phyloP scores from a whole-genome alignment of 306 rosid genomes.

The Abrus pulchellus region DNA sequence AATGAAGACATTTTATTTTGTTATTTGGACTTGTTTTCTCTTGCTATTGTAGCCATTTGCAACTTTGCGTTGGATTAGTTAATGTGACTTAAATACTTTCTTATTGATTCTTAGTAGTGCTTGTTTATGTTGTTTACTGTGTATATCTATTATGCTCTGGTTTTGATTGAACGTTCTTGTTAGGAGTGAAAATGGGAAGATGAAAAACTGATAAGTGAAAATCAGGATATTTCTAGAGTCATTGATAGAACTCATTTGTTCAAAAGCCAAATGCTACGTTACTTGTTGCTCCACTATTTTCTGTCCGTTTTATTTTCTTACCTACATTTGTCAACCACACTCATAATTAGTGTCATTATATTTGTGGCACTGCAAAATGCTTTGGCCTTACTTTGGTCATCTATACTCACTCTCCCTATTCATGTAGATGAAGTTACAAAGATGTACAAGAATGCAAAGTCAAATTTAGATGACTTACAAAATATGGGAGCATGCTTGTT shows the following conservation, averaged over 20 bases:
- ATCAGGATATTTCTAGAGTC: not conserved
- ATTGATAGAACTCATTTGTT: not conserved
- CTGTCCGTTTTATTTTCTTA: not conserved
- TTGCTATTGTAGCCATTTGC: not conserved
- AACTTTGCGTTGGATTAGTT: not conserved
- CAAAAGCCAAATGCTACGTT: slow-evolving; percentile 11
- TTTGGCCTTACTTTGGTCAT: not conserved
- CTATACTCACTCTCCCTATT: slow-evolving; percentile 2
- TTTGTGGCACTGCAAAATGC: not conserved
- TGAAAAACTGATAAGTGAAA: too few species aligned
- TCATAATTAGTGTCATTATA: not conserved
- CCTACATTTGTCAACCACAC: not conserved
- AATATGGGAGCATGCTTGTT: slow-evolving; percentile 58
- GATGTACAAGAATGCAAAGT: slow-evolving; percentile 62
- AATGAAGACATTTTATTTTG: too few species aligned
- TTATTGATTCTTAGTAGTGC: slow-evolving; percentile 9
- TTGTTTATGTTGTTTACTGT: not conserved
- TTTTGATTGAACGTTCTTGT: slow-evolving; percentile 3
- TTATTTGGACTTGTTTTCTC: too few species aligned
- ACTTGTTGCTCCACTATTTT: not conserved
- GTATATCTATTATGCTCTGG: slow-evolving; percentile 3
- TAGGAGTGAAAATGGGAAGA: not conserved
- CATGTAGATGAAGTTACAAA: slow-evolving; percentile 55
- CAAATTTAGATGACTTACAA: slow-evolving; percentile 55
- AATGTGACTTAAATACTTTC: slow-evolving; percentile 4